phyloP scores from a whole-genome alignment of 495 filamentous ascomycete species.

The Neurospora cerealis region DNA sequence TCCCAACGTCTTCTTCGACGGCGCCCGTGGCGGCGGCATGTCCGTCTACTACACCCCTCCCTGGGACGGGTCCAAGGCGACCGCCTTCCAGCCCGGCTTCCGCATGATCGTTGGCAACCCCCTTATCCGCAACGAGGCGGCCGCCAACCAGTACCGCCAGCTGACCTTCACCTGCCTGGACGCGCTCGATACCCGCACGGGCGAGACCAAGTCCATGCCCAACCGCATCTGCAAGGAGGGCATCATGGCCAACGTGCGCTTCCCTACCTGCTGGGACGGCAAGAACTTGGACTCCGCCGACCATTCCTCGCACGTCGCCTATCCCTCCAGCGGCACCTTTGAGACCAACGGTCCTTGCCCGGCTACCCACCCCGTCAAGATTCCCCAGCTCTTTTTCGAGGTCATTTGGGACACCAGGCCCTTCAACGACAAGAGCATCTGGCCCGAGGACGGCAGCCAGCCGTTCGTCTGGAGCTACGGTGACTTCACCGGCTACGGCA shows the following conservation, averaged over 20 bases:
- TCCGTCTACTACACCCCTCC: constrained; percentile 34
- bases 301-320: constrained; percentile 31
- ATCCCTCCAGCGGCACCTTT: constrained; percentile 23
- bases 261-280: constrained; percentile 24
- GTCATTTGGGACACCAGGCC: constrained; percentile 33
- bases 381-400: constrained; percentile 31
- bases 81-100: constrained; percentile 45
- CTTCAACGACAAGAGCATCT: constrained; percentile 28
- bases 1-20: constrained; percentile 13
- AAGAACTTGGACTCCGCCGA: constrained; percentile 24
- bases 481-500: constrained; percentile 27
- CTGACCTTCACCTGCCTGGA: constrained; percentile 33
- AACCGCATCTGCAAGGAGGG: constrained; percentile 24
- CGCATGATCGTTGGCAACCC: constrained; percentile 67
- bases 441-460: constrained; percentile 32
- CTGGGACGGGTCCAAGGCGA: constrained; percentile 27
- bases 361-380: constrained; percentile 19
- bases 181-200: constrained; percentile 20
- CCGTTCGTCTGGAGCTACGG: constrained; percentile 37
- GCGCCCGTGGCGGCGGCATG: constrained; percentile 23
- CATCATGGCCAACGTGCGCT: constrained; percentile 33
- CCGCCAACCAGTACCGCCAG: constrained; percentile 24
- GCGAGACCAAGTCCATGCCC: constrained; percentile 25
- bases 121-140: constrained; percentile 16
- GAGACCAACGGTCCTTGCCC: constrained; percentile 24